phyloP scores from a whole-genome alignment of 2,329 filamentous ascomycete genomes.

The Sclerotinia borealis region DNA sequence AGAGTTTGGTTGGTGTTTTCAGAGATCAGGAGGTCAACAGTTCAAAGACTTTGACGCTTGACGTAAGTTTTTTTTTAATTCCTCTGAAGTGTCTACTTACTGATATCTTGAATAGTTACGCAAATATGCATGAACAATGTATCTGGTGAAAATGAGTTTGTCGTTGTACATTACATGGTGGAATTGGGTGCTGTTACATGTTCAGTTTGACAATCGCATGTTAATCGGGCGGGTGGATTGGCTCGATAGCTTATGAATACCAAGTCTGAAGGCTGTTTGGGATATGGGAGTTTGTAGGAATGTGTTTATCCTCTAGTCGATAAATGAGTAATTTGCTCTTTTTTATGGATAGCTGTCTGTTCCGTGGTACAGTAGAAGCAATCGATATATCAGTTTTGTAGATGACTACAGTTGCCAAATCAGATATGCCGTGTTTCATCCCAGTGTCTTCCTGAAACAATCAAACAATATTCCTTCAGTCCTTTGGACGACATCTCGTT shows the following conservation, averaged over 20 bases:
- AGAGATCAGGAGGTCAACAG: constrained; percentile 91
- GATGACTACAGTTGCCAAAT: background rate
- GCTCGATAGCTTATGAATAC: constrained; percentile 8
- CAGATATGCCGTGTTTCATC: background rate
- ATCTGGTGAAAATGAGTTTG: background rate
- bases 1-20: constrained; percentile 93
- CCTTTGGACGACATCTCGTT: background rate
- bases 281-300: constrained; percentile 3
- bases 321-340: background rate
- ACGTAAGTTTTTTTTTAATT: constrained; percentile 61
- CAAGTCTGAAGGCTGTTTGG: background rate
- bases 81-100: background rate
- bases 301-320: background rate
- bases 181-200: background rate
- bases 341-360: background rate
- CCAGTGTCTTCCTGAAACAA: background rate
- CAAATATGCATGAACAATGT: constrained; percentile 24
- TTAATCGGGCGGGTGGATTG: background rate
- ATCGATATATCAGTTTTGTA: background rate
- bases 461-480: too few species aligned
- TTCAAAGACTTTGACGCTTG: constrained; percentile 82
- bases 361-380: background rate
- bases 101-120: constrained; percentile 22
- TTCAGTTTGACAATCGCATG: background rate
- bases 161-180: constrained; percentile 5